phyloP scores from a whole-genome alignment of 257 asterid genomes.

The Apocynum venetum region DNA sequence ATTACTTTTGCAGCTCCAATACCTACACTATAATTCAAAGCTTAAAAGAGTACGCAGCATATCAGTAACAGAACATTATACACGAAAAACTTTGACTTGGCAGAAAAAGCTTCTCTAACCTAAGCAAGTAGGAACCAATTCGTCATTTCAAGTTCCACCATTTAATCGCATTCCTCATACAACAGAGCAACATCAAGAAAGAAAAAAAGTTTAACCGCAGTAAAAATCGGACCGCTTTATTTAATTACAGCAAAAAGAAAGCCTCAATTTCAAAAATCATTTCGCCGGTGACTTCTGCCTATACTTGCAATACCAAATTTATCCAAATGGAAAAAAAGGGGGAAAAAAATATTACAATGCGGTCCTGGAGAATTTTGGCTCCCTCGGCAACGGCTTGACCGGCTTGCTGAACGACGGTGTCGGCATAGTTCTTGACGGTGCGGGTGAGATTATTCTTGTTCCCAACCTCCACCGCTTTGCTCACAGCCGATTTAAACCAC shows the following conservation, averaged over 20 bases:
- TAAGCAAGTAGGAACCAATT: neutral
- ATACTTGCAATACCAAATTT: neutral
- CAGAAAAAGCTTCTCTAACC: neutral
- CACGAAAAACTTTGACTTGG: neutral
- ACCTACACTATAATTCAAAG: neutral
- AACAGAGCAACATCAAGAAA: neutral
- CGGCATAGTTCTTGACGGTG: conserved; percentile 80
- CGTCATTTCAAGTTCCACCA: neutral
- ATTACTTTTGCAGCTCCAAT: neutral
- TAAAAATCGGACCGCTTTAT: neutral
- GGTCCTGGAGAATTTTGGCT: conserved; percentile 86
- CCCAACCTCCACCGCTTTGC: conserved; percentile 97
- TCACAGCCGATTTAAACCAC: conserved; percentile 94
- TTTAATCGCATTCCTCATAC: neutral
- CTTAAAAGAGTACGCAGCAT: neutral
- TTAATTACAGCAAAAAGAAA: neutral
- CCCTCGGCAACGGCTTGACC: conserved; percentile 97
- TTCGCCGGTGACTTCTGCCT: neutral
- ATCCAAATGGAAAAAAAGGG: neutral
- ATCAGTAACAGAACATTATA: neutral
- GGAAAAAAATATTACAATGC: conserved; percentile 46
- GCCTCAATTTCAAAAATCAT: neutral
- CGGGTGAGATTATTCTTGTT: conserved; percentile 87
- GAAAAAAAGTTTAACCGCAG: neutral
- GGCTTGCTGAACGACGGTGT: conserved; percentile 92